A percentile compares a stretch with the other conserved stretches of the same genome.
Conservation (phyloP, 116 monocot genomes). For the Iris pallida region DNA sequence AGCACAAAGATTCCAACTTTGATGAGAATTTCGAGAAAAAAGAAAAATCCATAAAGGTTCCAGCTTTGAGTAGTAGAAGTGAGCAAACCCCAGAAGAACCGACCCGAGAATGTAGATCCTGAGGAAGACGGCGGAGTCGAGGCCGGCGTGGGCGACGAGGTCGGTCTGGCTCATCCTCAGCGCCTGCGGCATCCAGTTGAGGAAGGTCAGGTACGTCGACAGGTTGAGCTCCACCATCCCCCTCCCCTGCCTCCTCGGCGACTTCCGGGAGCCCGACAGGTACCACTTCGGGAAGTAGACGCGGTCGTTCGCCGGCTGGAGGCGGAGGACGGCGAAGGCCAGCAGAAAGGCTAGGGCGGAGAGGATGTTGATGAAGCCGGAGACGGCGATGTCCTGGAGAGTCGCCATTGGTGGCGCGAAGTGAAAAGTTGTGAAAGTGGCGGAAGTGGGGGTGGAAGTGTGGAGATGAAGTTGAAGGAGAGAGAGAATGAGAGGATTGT, state of each 20-base stretch:
- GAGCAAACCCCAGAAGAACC: no score
- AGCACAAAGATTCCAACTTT: no score
- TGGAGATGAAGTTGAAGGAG: conserved; percentile 1
- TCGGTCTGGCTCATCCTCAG: conserved; percentile 17
- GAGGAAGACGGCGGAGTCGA: conserved; percentile 13
- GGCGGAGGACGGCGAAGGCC: conserved; percentile 70
- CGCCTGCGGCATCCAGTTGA: conserved; percentile 23
- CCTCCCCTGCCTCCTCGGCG: conserved; percentile 23
- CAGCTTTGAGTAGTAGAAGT: not conserved
- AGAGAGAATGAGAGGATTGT: conserved; percentile 4
- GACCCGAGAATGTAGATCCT: conserved; percentile 28
- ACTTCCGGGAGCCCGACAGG: conserved; percentile 37
- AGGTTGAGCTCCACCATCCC: conserved; percentile 64
- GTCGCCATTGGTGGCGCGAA: conserved; percentile 50
- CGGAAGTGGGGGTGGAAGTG: not conserved
- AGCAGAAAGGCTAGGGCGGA: conserved; percentile 62
- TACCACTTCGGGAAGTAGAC: conserved; percentile 91
- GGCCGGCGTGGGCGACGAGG: conserved; percentile 15
- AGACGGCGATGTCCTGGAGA: conserved; percentile 69
- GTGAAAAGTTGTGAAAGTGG: not conserved
- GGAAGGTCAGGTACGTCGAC: conserved; percentile 37
- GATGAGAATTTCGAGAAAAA: no score
- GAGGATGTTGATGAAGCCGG: conserved; percentile 79
- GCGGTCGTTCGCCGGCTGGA: conserved; percentile 77
- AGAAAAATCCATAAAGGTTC: not conserved